Base-by-base conservation (phyloP, 768 basidiomycete species). In the Terana coerulea region DNA sequence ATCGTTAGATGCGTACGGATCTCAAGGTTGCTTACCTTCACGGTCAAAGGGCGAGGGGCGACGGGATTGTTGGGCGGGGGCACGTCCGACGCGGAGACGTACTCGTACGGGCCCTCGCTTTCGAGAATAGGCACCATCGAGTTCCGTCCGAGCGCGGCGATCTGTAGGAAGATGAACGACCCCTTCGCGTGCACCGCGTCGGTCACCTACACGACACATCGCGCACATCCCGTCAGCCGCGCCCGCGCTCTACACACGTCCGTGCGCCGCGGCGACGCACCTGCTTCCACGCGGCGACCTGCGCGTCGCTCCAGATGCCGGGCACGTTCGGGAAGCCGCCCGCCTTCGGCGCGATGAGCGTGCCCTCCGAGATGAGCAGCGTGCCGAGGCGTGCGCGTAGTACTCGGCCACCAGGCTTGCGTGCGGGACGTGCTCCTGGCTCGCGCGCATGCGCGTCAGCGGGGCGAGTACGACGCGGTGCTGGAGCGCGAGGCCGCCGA, bases 231-330 rank as follows among this genome's bases (percentile, higher is more conserved):
- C 9, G 10, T n/a, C n/a, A n/a, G n/a, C n/a, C n/a, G n/a, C 10
- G 10, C 33, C 10, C 10, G 17, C 10, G 33, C 33, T 17, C 10
- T 17, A n/a, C n/a, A n/a, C 10, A n/a, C 17, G 17, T 17, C 17
- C n/a, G n/a, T n/a, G n/a, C n/a, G n/a, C n/a, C n/a, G n/a, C n/a
- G n/a, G n/a, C n/a, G 26, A 62, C 68, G 24, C 22, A 75, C 76
- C 54, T 63, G 56, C 56, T 75, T 79, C 82, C 81, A 83, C 0
- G 56, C 72, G 5, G 59, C 52, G 28, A 74, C 74, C 54, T 91
- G 87, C n/a, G 75, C 79, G 3, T 75, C 61, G 12, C 62, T 79
- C 72, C 77, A 88, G 49, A 88, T 80, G 1, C 86, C 87, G 1
- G 86, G 86, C 0, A 76, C 73, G 49, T 79, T 65, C 1, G 50